phyloP scores from a whole-genome alignment of 2,329 filamentous ascomycete species.

The Ceratocystis colombiana region DNA sequence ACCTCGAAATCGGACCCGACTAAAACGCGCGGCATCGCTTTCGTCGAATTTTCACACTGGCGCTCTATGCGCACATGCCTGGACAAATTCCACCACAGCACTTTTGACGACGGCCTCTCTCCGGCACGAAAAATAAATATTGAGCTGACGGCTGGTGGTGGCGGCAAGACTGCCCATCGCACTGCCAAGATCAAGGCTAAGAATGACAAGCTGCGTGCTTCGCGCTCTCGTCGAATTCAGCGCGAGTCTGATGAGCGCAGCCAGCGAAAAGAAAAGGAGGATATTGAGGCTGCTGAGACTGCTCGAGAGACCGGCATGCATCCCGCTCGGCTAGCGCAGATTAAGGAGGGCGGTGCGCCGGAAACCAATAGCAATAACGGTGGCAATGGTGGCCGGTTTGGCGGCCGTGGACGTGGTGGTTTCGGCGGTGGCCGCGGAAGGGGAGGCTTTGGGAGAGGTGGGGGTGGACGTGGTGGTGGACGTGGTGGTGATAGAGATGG shows the following conservation, averaged over 20 bases:
- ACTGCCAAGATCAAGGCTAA: constrained; percentile 71
- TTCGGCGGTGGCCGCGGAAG: constrained; percentile 17
- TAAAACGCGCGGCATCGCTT: constrained; percentile 67
- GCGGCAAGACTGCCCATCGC: constrained; percentile 62
- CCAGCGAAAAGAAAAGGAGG: constrained; percentile 34
- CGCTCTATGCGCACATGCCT: constrained; percentile 89
- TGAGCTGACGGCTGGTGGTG: constrained; percentile 82
- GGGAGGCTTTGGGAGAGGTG: constrained; percentile 10
- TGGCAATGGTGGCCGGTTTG: constrained; percentile 14
- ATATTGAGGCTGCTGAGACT: constrained; percentile 28
- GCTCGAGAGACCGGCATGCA: constrained; percentile 36
- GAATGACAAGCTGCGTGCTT: constrained; percentile 73
- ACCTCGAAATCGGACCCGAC: constrained; percentile 53
- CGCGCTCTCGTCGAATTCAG: constrained; percentile 42
- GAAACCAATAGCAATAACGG: constrained; percentile 1
- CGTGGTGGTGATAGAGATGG: constrained; percentile 15
- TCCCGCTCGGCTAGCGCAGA: constrained; percentile 40
- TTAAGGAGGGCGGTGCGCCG: constrained; percentile 23
- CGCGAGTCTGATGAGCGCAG: constrained; percentile 38
- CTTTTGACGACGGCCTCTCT: constrained; percentile 51
- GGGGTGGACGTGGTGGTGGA: constrained; percentile 16
- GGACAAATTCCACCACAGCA: constrained; percentile 78
- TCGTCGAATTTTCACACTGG: constrained; percentile 79
- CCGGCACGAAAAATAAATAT: constrained; percentile 73
- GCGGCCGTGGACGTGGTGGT: constrained; percentile 18